A percentile compares a stretch with the other conserved stretches of the same genome.
These are phyloP conservation scores for Phoenix roebelenii DNA, from an alignment of 176 grass and related monocot genomes.

Conservation along the genomic window DNA sequence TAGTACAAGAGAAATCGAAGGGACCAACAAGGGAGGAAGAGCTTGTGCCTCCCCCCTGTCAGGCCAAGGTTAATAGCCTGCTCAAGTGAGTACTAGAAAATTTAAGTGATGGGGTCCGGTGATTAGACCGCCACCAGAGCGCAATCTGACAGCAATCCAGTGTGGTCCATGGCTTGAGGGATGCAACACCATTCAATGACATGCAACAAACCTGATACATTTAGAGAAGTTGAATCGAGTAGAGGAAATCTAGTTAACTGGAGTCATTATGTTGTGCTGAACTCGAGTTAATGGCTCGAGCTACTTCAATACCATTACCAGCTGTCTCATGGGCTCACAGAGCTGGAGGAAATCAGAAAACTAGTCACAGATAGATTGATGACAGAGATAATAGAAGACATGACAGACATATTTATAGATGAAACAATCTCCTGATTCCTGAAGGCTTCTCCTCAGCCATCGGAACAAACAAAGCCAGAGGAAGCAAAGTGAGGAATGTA, in stretches of 20 bases:
- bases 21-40: background rate
- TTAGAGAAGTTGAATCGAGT: too few relatives aligned
- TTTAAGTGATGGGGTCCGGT: background rate
- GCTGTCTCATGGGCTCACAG: background rate
- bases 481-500: slow-evolving; percentile 1
- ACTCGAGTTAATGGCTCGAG: too few relatives aligned
- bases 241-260: too few relatives aligned
- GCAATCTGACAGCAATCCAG: slow-evolving; percentile 1
- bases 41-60: background rate
- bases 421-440: background rate
- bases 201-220: background rate
- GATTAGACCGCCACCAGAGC: background rate
- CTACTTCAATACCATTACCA: too few relatives aligned
- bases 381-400: background rate
- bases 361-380: background rate
- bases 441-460: too few relatives aligned
- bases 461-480: background rate
- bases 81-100: slow-evolving; percentile 1
- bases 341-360: background rate
- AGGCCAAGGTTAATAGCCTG: background rate
- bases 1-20: too few relatives aligned
- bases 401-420: background rate
- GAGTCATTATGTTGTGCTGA: too few relatives aligned
- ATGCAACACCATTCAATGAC: slow-evolving; percentile 1
- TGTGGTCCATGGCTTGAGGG: background rate